A percentile compares a stretch with the other conserved stretches of the same genome.
Evolutionary conservation across 345 rosid species (phyloP).

Genomic region (Moringa oleifera): DNA sequence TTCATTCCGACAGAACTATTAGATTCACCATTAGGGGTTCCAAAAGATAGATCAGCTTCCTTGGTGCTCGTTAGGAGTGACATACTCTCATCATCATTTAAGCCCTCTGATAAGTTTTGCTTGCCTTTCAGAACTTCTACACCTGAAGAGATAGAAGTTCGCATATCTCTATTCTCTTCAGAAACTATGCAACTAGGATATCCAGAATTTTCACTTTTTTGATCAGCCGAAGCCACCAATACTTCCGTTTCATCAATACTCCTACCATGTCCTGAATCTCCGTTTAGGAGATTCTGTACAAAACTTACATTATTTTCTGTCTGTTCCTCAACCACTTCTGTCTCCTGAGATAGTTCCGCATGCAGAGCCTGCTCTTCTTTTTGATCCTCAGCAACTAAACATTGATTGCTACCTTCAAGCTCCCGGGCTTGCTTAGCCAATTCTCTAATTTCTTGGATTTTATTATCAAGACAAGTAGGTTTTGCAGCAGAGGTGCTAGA

Average conservation of each 20-base stretch:
- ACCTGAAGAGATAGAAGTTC: constrained; percentile 22
- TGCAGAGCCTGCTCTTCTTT: constrained; percentile 26
- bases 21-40: constrained; percentile 23
- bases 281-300: constrained; percentile 12
- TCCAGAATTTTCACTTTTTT: constrained; percentile 18
- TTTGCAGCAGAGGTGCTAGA: constrained; percentile 25
- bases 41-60: constrained; percentile 28
- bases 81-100: constrained; percentile 15
- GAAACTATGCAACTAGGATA: constrained; percentile 19
- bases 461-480: constrained; percentile 29
- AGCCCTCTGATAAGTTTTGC: constrained; percentile 8
- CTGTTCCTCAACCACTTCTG: constrained; percentile 11
- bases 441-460: constrained; percentile 42
- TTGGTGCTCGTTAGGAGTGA: constrained; percentile 12
- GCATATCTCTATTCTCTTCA: constrained; percentile 19
- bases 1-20: constrained; percentile 27
- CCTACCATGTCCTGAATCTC: constrained; percentile 19
- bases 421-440: constrained; percentile 54
- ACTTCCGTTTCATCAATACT: constrained; percentile 18
- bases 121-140: constrained; percentile 21
- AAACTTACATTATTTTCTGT: constrained; percentile 19
- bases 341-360: constrained; percentile 13
- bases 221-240: no score
- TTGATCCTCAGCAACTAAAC: constrained; percentile 20
- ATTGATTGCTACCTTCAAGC: constrained; percentile 34